Conservation (phyloP, 768 basidiomycete species). For the Tylopilus vinaceipallidus region DNA sequence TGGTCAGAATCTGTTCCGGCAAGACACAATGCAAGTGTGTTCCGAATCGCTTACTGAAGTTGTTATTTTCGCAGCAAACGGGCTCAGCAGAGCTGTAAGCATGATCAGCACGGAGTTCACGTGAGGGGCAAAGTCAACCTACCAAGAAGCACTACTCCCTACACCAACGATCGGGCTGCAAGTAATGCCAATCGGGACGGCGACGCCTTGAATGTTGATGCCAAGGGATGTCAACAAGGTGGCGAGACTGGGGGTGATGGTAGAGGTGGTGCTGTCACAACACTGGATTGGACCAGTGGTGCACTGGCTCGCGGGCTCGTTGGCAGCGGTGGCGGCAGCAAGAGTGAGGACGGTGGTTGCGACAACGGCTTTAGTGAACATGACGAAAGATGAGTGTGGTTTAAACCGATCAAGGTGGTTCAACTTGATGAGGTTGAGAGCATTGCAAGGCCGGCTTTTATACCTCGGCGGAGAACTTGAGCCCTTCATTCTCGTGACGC, state of each 20-base stretch:
- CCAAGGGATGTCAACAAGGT: not conserved
- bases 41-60: not conserved
- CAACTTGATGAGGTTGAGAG: not conserved
- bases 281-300: not conserved
- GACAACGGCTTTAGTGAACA: constrained; percentile 1
- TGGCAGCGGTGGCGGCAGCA: not conserved
- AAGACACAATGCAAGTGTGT: not conserved
- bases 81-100: not conserved
- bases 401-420: not conserved
- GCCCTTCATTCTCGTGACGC: not conserved
- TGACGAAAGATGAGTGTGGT: not conserved
- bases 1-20: not conserved
- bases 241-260: not conserved
- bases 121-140: not conserved
- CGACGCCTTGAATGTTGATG: not conserved
- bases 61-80: not conserved
- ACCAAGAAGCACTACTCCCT: constrained; percentile 2
- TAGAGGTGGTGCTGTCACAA: not conserved
- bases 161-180: not conserved
- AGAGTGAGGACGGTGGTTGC: constrained; percentile 3
- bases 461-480: not conserved
- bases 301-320: not conserved
- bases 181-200: not conserved
- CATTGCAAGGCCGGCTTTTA: not conserved
- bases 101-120: not conserved